Base-by-base conservation (phyloP, 768 basidiomycete species). In the Hebeloma cylindrosporum region DNA sequence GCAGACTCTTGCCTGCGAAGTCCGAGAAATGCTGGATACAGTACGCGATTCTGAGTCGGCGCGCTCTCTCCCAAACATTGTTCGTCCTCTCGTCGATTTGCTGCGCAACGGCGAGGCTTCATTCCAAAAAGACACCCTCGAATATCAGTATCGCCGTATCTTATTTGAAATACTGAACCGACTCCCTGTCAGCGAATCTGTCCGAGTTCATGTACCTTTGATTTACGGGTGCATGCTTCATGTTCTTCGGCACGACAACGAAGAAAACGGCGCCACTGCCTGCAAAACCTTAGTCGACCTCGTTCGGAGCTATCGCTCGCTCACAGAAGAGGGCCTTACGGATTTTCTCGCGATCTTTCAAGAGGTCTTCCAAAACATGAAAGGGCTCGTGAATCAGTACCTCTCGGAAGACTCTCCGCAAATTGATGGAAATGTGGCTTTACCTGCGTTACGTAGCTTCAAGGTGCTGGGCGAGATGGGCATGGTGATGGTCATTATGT, bases 381-480 rank as follows among this genome's bases (percentile, higher is more conserved):
- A 79, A 39, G 69, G 69, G 18, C 74, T 95, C 3, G 85, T 93
- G 3, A 71, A 79, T 17, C 83, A 91, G 55, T 75, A 81, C 28
- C 83, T 98, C 37, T 79, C 83, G 1, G 84, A 85, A 35, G 73
- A 79, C 45, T 87, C 86, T 0, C 48, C 64, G 1, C 43, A 66
- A 13, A 58, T 83, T 16, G 83, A 90, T 52, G 48, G 71, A 14
- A 82, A 80, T 41, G 58, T 70, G 13, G 70, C 85, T 27, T 68
- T 86, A n/a, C 82, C 82, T 6, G 83, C 86, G 35, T 78, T 85
- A 43, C 80, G 82, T 46, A 94, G 92, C 61, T 93, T 96, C 74
- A 97, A 96, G 65, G 88, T 96, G 7, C 71, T 97, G 8, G 85
- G 89, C 10, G 96, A 99, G 68, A 87, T 95, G 75, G 89, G 89